A percentile compares a stretch with the other conserved stretches of the same genome.
Evolutionary conservation across 2,329 filamentous ascomycete genomes (phyloP).

Genomic region (Botrytis cinerea): DNA sequence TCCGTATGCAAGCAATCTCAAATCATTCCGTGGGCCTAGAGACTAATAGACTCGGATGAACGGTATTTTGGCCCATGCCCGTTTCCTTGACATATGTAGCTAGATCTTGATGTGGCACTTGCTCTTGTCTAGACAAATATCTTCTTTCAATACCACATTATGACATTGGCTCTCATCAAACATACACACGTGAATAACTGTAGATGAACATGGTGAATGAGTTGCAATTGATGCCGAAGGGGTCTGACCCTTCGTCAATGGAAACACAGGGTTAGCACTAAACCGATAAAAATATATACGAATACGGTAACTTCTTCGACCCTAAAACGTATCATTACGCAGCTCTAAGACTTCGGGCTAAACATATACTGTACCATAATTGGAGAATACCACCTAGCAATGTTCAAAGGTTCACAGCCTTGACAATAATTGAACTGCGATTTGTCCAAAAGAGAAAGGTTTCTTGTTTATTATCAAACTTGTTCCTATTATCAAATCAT

Average conservation of each 20-base stretch:
- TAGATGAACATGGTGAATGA: background rate
- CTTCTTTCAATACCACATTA: background rate
- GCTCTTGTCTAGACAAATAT: background rate
- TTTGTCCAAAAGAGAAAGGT: background rate
- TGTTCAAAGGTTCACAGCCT: slow-evolving; percentile 3
- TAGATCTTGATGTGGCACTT: background rate
- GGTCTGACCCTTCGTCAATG: background rate
- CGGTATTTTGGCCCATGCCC: background rate
- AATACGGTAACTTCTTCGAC: slow-evolving; percentile 13
- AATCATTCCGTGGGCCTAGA: background rate
- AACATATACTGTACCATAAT: slow-evolving; percentile 7
- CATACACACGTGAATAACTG: background rate
- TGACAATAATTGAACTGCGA: slow-evolving; percentile 8
- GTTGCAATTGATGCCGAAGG: background rate
- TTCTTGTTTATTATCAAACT: background rate
- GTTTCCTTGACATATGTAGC: background rate
- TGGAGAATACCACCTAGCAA: background rate
- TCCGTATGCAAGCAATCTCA: slow-evolving; percentile 5
- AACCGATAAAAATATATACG: background rate
- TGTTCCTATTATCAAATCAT: slow-evolving; percentile 33
- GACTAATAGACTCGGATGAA: slow-evolving; percentile 4
- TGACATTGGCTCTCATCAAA: background rate
- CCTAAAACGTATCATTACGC: slow-evolving; percentile 15
- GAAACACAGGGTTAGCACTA: background rate
- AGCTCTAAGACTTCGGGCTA: slow-evolving; percentile 10